A percentile compares a stretch with the other conserved stretches of the same genome.
phyloP scores from a whole-genome alignment of 371 early-diverging fungal species.

The Capillidium rhysosporum region DNA sequence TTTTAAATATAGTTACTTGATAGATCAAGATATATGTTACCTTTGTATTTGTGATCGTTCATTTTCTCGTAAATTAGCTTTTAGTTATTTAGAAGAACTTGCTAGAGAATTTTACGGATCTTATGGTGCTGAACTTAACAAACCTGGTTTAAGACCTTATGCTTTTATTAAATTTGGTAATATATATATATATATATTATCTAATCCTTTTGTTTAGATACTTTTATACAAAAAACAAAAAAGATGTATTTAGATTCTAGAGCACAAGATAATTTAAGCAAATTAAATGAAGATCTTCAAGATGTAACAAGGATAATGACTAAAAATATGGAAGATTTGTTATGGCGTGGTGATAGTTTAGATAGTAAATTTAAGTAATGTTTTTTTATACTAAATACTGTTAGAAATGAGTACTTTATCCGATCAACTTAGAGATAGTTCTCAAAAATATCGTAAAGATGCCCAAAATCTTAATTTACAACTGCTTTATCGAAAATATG shows the following conservation, averaged over 20 bases:
- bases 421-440: conserved; percentile 32
- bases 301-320: conserved; percentile 96
- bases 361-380: too few relatives aligned
- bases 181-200: not conserved
- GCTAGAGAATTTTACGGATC: conserved; percentile 82
- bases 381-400: not conserved
- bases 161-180: conserved; percentile 90
- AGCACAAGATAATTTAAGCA: conserved; percentile 73
- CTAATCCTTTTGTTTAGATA: conserved; percentile 29
- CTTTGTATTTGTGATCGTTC: conserved; percentile 79
- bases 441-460: conserved; percentile 53
- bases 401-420: conserved; percentile 39
- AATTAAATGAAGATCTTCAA: conserved; percentile 84
- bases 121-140: conserved; percentile 73
- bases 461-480: conserved; percentile 67
- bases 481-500: conserved; percentile 85
- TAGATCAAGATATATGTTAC: conserved; percentile 84
- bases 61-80: conserved; percentile 89
- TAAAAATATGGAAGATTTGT: conserved; percentile 88
- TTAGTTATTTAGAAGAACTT: conserved; percentile 83
- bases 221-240: conserved; percentile 91
- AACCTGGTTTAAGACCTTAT: conserved; percentile 73
- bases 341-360: conserved; percentile 78
- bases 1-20: conserved; percentile 41
- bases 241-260: conserved; percentile 85